Conservation (phyloP, 352 stramenopile genomes). For the Globisporangium cystogenes region DNA sequence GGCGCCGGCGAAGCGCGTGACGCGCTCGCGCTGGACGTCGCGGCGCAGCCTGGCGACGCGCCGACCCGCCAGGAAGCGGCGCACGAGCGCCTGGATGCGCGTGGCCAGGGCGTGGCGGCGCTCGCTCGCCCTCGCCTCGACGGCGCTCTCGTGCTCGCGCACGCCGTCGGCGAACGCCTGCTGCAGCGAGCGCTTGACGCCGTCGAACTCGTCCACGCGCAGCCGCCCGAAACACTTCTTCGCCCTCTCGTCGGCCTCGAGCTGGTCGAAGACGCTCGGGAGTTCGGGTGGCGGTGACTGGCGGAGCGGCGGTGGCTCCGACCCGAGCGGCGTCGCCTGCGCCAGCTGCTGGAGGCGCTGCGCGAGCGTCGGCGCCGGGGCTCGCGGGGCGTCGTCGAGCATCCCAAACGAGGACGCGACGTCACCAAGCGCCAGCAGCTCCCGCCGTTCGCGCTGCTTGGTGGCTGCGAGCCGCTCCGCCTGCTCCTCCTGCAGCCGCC, state of each 20-base stretch:
- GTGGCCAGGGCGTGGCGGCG: conserved; percentile 39
- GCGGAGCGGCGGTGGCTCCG: too few species aligned
- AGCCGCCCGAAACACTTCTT: conserved; percentile 34
- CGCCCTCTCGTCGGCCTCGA: conserved; percentile 63
- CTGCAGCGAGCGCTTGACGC: conserved; percentile 39
- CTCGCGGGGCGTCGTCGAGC: neutral
- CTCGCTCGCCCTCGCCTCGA: conserved; percentile 38
- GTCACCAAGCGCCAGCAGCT: conserved; percentile 24
- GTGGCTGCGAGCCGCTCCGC: conserved; percentile 22
- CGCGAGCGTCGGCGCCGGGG: neutral
- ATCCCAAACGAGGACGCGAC: conserved; percentile 5
- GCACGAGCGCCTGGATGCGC: conserved; percentile 51
- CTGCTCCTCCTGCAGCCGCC: conserved; percentile 38
- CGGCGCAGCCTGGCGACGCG: conserved; percentile 27
- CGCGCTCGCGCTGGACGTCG: conserved; percentile 30
- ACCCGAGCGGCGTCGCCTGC: too few species aligned
- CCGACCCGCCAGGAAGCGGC: conserved; percentile 39
- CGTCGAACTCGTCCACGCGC: conserved; percentile 37
- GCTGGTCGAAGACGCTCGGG: conserved; percentile 70
- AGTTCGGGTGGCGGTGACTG: conserved; percentile 42
- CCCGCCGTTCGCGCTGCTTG: conserved; percentile 25
- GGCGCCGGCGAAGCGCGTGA: conserved; percentile 40
- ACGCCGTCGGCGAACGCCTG: conserved; percentile 37
- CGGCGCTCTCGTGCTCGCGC: conserved; percentile 42
- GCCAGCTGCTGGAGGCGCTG: neutral